A percentile compares a stretch with the other conserved stretches of the same genome.
These are phyloP conservation scores for Pseudomicrostroma phylloplanum DNA, from an alignment of 1,284 basidiomycete species.

Conservation along the genomic window DNA sequence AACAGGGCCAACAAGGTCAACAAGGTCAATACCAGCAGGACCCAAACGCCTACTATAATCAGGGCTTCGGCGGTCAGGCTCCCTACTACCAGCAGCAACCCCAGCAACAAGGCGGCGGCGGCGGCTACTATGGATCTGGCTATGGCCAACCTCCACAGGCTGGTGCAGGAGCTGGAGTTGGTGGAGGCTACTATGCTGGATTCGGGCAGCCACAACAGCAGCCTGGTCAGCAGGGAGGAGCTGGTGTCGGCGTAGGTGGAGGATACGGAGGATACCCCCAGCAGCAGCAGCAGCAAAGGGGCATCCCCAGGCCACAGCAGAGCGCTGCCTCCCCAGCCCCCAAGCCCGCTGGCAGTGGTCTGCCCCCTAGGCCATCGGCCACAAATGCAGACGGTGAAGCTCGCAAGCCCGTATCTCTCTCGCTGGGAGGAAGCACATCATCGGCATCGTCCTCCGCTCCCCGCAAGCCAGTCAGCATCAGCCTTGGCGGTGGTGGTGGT, in stretches of 20 bases:
- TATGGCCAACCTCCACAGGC: constrained; percentile 13
- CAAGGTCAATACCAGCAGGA: constrained; percentile 19
- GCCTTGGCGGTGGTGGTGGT: constrained; percentile 17
- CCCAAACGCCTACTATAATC: constrained; percentile 6
- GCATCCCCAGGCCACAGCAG: not conserved
- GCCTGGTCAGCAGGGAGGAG: constrained; percentile 4
- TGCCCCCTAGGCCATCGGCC: no score
- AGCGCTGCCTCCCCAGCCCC: constrained; percentile 1
- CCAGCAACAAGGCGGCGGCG: constrained; percentile 20
- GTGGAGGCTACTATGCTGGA: constrained; percentile 14
- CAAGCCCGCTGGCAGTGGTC: not conserved
- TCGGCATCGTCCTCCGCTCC: constrained; percentile 3
- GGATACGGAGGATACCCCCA: constrained; percentile 3
- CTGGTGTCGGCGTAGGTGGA: no score
- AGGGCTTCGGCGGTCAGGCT: constrained; percentile 13
- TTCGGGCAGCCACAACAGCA: constrained; percentile 4
- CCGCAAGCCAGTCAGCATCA: constrained; percentile 22
- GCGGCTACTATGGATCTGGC: constrained; percentile 11
- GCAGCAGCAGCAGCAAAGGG: constrained; percentile 4
- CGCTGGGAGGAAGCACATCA: constrained; percentile 13
- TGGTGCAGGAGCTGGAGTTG: no score
- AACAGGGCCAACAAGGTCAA: constrained; percentile 22
- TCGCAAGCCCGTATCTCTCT: constrained; percentile 22
- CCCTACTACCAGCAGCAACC: constrained; percentile 32
- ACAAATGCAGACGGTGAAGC: no score